Evolutionary conservation across 345 rosid species (phyloP).

Genomic region (Melaleuca alternifolia): DNA sequence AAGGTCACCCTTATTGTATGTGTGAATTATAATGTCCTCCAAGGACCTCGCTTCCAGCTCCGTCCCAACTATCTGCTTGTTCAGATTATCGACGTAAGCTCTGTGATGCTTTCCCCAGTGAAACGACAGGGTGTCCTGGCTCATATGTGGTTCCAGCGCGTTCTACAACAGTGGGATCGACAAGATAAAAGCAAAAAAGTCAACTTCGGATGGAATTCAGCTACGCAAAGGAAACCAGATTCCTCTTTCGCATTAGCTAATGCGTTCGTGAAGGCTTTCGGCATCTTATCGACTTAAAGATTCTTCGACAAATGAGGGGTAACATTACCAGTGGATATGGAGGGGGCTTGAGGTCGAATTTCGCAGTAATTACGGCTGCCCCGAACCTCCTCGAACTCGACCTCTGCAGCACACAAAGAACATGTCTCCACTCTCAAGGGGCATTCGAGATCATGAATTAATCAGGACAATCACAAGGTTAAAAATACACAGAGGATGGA

Average conservation of each 20-base stretch:
- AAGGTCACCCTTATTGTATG: slow-evolving; percentile 65
- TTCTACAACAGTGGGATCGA: slow-evolving; percentile 19
- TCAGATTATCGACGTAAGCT: slow-evolving; percentile 73
- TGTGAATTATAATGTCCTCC: slow-evolving; percentile 41
- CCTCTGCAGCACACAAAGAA: slow-evolving; percentile 23
- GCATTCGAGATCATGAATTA: background rate
- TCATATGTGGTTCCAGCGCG: slow-evolving; percentile 91
- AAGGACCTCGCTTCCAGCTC: slow-evolving; percentile 48
- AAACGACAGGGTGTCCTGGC: slow-evolving; percentile 58
- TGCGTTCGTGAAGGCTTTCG: background rate
- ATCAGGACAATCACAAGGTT: background rate
- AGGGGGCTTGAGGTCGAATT: slow-evolving; percentile 73
- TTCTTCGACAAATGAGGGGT: background rate
- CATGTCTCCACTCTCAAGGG: background rate
- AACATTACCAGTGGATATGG: slow-evolving; percentile 63
- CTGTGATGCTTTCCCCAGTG: slow-evolving; percentile 98
- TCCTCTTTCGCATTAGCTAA: background rate
- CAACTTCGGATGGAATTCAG: background rate
- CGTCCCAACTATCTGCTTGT: slow-evolving; percentile 70
- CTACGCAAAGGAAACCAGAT: background rate
- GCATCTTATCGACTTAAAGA: background rate
- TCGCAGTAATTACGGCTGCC: slow-evolving; percentile 27
- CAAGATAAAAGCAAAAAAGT: background rate
- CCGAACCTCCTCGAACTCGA: background rate
- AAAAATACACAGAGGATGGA: background rate